phyloP scores from a whole-genome alignment of 2,329 filamentous ascomycete genomes.

The Zymoseptoria ardabiliae region DNA sequence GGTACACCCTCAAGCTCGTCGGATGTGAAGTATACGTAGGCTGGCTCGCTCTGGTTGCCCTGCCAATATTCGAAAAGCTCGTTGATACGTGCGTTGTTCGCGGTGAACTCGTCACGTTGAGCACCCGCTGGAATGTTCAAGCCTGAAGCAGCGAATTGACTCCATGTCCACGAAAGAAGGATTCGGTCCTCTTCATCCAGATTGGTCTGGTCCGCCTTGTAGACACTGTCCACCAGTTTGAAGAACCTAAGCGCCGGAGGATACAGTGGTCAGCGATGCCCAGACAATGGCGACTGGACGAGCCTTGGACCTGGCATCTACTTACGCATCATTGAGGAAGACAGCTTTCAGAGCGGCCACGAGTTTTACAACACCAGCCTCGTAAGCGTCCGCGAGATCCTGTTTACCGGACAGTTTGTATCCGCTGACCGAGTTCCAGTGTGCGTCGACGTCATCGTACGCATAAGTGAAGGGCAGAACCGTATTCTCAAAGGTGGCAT shows the following conservation, averaged over 20 bases:
- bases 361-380: background rate
- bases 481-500: background rate
- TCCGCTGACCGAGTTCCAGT: background rate
- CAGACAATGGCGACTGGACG: no score
- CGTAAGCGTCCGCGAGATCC: background rate
- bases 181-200: background rate
- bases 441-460: background rate
- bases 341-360: background rate
- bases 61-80: background rate
- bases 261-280: no score
- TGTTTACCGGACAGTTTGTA: background rate
- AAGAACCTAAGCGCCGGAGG: background rate
- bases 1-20: background rate
- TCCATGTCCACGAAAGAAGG: background rate
- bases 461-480: background rate
- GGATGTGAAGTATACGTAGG: background rate
- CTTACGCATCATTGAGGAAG: background rate
- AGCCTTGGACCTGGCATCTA: no score
- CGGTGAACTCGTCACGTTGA: background rate
- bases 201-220: background rate
- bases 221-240: background rate
- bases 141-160: background rate
- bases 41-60: background rate
- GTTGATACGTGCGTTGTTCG: background rate
- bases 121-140: background rate